phyloP scores from a whole-genome alignment of 768 basidiomycete genomes.

The Boletus reticuloceps region DNA sequence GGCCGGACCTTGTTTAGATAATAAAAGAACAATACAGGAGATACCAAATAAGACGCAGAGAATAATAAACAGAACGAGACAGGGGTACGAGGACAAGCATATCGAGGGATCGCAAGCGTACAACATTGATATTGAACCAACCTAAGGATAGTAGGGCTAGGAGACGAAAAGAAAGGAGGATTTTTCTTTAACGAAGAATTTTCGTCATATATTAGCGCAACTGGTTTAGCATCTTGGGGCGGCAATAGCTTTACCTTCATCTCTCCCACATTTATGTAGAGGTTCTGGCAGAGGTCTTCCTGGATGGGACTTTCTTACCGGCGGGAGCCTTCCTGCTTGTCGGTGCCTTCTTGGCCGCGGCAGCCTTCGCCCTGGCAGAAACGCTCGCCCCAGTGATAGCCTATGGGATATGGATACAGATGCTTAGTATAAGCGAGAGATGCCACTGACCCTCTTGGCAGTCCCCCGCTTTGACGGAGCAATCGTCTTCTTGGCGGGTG shows the following conservation, averaged over 20 bases:
- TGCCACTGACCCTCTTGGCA: slow-evolving; percentile 58
- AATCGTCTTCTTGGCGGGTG: slow-evolving; percentile 39
- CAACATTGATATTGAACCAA: slow-evolving; percentile 15
- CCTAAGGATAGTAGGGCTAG: slow-evolving; percentile 8
- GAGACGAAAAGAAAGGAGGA: neutral
- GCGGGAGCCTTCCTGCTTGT: slow-evolving; percentile 27
- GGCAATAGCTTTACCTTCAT: slow-evolving; percentile 2
- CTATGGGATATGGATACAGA: slow-evolving; percentile 31
- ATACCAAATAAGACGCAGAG: slow-evolving; percentile 27
- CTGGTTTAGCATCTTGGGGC: neutral
- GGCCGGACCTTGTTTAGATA: slow-evolving; percentile 7
- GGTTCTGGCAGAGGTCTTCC: slow-evolving; percentile 15
- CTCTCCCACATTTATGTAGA: slow-evolving; percentile 15
- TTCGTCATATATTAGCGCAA: neutral
- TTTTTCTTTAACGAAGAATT: neutral
- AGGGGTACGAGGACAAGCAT: slow-evolving; percentile 19
- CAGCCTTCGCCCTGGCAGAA: slow-evolving; percentile 32
- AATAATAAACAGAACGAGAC: slow-evolving; percentile 20
- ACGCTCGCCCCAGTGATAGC: slow-evolving; percentile 49
- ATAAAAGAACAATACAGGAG: slow-evolving; percentile 27
- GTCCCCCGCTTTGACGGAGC: slow-evolving; percentile 46
- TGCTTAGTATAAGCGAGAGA: neutral
- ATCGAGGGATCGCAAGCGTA: slow-evolving; percentile 31
- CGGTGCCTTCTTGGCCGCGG: slow-evolving; percentile 34
- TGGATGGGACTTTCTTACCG: slow-evolving; percentile 24